These are phyloP conservation scores for Acorus gramineus DNA, from an alignment of 106 monocot genomes.

Conservation along the genomic window DNA sequence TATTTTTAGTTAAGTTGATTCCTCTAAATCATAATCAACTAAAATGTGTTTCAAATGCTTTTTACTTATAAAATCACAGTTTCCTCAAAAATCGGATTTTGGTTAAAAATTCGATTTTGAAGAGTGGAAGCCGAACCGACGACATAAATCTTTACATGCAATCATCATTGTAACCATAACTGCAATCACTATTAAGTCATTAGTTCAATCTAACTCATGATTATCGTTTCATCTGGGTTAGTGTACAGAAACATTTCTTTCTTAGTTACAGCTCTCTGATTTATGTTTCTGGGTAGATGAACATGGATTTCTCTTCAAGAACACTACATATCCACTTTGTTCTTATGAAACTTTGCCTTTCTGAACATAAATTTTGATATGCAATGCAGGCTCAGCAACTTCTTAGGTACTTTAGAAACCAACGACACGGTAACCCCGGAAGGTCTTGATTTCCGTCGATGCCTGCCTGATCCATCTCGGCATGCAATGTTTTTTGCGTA, in stretches of 20 bases:
- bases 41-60: too few relatives aligned
- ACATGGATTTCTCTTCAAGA: neutral
- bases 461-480: neutral
- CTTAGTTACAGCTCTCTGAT: too few relatives aligned
- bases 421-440: constrained; percentile 52
- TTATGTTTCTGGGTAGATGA: too few relatives aligned
- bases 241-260: too few relatives aligned
- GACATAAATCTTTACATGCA: too few relatives aligned
- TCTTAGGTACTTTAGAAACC: constrained; percentile 72
- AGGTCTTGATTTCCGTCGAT: constrained; percentile 25
- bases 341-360: neutral
- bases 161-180: too few relatives aligned
- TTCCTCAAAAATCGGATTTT: neutral
- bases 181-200: too few relatives aligned
- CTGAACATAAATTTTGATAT: neutral
- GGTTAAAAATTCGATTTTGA: too few relatives aligned
- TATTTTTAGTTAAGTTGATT: neutral
- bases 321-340: neutral
- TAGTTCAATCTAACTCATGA: too few relatives aligned
- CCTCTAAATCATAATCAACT: neutral
- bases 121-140: too few relatives aligned
- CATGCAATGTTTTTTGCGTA: constrained; percentile 1
- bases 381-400: constrained; percentile 66
- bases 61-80: too few relatives aligned
- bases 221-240: too few relatives aligned